These are phyloP conservation scores for Mytilinidion resinicola DNA, from an alignment of 495 filamentous ascomycete species.

Conservation along the genomic window DNA sequence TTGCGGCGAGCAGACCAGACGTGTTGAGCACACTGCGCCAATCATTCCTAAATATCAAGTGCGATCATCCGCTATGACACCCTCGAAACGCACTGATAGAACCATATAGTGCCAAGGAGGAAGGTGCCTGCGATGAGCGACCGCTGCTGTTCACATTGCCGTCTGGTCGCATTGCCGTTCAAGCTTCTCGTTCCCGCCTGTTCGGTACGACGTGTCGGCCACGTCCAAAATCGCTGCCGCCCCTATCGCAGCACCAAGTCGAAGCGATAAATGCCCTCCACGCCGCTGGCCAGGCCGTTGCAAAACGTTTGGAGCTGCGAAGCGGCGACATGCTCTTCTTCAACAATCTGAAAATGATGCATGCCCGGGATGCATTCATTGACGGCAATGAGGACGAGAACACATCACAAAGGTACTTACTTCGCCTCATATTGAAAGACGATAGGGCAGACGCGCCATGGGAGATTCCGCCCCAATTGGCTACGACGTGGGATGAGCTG, in stretches of 20 bases:
- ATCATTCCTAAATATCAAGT: too few species aligned
- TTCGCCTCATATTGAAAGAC: not conserved
- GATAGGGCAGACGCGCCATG: not conserved
- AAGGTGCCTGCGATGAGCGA: too few species aligned
- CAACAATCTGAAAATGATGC: constrained; percentile 4
- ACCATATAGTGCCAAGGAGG: too few species aligned
- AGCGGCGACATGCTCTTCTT: constrained; percentile 3
- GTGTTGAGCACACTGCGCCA: too few species aligned
- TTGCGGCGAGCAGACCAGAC: too few species aligned
- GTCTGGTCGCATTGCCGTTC: not conserved
- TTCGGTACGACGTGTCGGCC: not conserved
- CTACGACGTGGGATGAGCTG: not conserved
- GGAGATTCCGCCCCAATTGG: not conserved
- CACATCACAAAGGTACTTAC: not conserved
- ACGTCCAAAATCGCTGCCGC: not conserved
- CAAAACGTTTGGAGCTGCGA: not conserved
- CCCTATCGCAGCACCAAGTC: not conserved
- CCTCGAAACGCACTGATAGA: too few species aligned
- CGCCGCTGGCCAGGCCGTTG: not conserved
- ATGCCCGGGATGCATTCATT: not conserved
- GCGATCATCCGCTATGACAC: too few species aligned
- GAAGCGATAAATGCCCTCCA: constrained; percentile 1
- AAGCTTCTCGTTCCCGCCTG: not conserved
- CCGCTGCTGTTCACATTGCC: too few species aligned
- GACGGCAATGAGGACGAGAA: constrained; percentile 2